These are phyloP conservation scores for Anthostomella pinea DNA, from an alignment of 2,329 filamentous ascomycete species.

Conservation along the genomic window DNA sequence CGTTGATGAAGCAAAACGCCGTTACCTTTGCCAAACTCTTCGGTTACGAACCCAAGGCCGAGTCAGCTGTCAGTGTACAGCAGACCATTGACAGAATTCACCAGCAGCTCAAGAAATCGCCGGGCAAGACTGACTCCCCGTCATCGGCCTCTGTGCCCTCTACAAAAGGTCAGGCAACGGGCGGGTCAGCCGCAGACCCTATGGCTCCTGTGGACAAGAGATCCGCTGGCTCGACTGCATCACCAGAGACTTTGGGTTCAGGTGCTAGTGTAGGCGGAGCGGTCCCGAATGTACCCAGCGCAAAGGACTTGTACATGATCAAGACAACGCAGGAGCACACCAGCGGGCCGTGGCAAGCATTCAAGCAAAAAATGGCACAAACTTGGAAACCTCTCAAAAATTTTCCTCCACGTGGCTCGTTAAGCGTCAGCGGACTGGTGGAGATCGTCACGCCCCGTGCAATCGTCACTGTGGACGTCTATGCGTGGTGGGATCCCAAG, in stretches of 20 bases:
- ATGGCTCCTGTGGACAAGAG: slow-evolving; percentile 19
- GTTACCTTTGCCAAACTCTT: slow-evolving; percentile 43
- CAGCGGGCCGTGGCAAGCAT: slow-evolving; percentile 30
- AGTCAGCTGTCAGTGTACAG: slow-evolving; percentile 18
- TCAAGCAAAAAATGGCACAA: slow-evolving; percentile 38
- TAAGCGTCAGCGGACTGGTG: slow-evolving; percentile 53
- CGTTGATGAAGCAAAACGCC: slow-evolving; percentile 45
- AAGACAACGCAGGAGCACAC: slow-evolving; percentile 24
- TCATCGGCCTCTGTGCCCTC: slow-evolving; percentile 12
- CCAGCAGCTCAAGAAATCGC: slow-evolving; percentile 22
- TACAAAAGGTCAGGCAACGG: slow-evolving; percentile 16
- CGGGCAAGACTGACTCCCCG: slow-evolving; percentile 13
- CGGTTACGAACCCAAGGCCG: slow-evolving; percentile 37
- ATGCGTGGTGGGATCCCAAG: slow-evolving; percentile 56
- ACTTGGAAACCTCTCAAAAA: slow-evolving; percentile 45
- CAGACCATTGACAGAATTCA: slow-evolving; percentile 32
- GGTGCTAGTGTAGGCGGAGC: slow-evolving; percentile 11
- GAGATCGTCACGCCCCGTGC: slow-evolving; percentile 48
- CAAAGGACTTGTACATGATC: slow-evolving; percentile 32
- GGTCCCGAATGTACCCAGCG: slow-evolving; percentile 16
- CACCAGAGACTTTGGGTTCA: slow-evolving; percentile 15
- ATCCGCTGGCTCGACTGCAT: slow-evolving; percentile 17
- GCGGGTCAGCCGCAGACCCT: slow-evolving; percentile 20
- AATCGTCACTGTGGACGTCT: slow-evolving; percentile 49
- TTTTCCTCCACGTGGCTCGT: slow-evolving; percentile 48